Base-by-base conservation (phyloP, 805 yeast genomes). In the Grigorovia yakushimaensis region DNA sequence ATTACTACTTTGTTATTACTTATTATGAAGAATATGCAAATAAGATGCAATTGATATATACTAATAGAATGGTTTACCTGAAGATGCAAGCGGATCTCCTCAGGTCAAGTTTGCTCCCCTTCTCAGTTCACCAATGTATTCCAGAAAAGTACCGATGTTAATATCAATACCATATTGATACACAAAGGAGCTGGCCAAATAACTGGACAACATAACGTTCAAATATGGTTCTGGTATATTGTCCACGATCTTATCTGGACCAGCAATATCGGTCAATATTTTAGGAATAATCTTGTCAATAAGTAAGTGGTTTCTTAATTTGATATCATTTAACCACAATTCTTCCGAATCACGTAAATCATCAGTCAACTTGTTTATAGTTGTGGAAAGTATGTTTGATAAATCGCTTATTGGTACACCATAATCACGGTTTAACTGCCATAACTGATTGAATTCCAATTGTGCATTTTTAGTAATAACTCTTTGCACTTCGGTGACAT, bases 181-280 rank as follows among this genome's bases (percentile, higher is more conserved):
- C 47, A 88, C 94, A 66, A 84, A 88, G 42, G 83, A 74, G 42
- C 95, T 84, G 10, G 95, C 88, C 57, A 88, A 73, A 60, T 79
- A 82, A 35, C 93, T 83, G 41, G 95, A 94, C 61, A 91, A 85
- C 56, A 91, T 78, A 3, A 96, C 95, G 61, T 80, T 82, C 63
- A 91, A 73, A 65, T 91, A 93, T 45, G 94, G 77, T 49, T 76
- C 85, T 18, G 98, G 98, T 37, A 91, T 93, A 59, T 93, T 79
- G 41, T 69, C 59, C 56, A 91, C 71, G 39, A 91, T 80, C 48
- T 70, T 68, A 9, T 81, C 83, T 48, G 87, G 76, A 7, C 88
- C 86, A 40, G 81, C 72, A 59, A 79, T 74, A 39, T 76, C 65
- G 45, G 84, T 72, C 55, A 91, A 77, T 54, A 84, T 69, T 42